phyloP scores from a whole-genome alignment of 495 filamentous ascomycete species.

The Neurospora sublineolata region DNA sequence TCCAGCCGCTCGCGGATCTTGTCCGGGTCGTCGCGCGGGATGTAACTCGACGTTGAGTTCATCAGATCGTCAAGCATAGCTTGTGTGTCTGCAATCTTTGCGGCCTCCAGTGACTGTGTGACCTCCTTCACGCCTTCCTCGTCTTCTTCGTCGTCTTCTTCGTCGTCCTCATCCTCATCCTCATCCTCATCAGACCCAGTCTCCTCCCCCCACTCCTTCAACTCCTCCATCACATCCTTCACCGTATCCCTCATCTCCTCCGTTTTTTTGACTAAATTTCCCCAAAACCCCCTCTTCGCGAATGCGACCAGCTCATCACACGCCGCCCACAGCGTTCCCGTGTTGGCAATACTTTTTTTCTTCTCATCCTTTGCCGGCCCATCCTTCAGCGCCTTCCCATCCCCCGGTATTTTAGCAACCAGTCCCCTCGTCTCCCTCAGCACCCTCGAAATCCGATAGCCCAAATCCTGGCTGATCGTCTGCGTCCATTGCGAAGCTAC shows the following conservation, averaged over 20 bases:
- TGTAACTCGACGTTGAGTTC: slow-evolving; percentile 37
- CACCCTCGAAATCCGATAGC: slow-evolving; percentile 32
- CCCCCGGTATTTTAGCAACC: slow-evolving; percentile 31
- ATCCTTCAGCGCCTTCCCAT: slow-evolving; percentile 41
- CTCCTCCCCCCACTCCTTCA: slow-evolving; percentile 77
- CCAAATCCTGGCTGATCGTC: slow-evolving; percentile 45
- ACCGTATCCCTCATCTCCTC: slow-evolving; percentile 60
- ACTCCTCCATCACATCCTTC: slow-evolving; percentile 68
- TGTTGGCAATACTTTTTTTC: slow-evolving; percentile 45
- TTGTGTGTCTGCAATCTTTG: slow-evolving; percentile 22
- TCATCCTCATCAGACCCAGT: slow-evolving; percentile 35
- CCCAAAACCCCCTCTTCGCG: slow-evolving; percentile 51
- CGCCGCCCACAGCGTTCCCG: slow-evolving; percentile 53
- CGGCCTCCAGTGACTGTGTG: slow-evolving; percentile 11
- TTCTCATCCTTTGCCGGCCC: slow-evolving; percentile 13
- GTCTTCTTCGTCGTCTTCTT: slow-evolving; percentile 19
- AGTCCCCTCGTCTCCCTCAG: slow-evolving; percentile 36
- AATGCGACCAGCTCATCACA: slow-evolving; percentile 61
- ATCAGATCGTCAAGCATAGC: slow-evolving; percentile 45
- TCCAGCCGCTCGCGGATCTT: slow-evolving; percentile 46
- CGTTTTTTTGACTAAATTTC: slow-evolving; percentile 47
- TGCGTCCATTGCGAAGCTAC: slow-evolving; percentile 44
- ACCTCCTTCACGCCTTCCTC: slow-evolving; percentile 14
- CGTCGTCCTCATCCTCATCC: slow-evolving; percentile 27
- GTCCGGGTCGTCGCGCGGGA: slow-evolving; percentile 44